A percentile compares a stretch with the other conserved stretches of the same genome.
phyloP scores from a whole-genome alignment of 2,329 filamentous ascomycete genomes.

The Polychaeton citri region DNA sequence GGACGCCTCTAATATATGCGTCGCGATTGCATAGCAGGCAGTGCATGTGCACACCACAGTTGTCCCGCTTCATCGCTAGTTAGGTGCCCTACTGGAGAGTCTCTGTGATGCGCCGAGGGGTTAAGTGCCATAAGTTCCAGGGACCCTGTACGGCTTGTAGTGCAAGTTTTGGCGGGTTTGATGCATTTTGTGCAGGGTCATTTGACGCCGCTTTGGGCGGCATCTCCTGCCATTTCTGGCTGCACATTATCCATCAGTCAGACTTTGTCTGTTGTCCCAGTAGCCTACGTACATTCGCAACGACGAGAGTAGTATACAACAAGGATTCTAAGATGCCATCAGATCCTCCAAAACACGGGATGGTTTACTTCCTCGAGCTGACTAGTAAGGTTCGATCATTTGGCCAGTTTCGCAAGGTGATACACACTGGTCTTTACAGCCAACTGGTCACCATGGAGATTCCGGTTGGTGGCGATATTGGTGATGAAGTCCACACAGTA shows the following conservation, averaged over 20 bases:
- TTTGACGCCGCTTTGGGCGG: neutral
- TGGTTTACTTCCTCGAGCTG: constrained; percentile 49
- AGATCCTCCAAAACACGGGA: constrained; percentile 29
- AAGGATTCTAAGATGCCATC: constrained; percentile 22
- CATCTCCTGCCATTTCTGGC: neutral
- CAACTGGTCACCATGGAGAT: constrained; percentile 54
- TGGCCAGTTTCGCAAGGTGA: constrained; percentile 45
- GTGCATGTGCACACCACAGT: neutral
- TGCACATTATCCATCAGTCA: neutral
- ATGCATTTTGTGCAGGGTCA: neutral
- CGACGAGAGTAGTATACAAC: constrained; percentile 12
- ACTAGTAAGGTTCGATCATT: constrained; percentile 42
- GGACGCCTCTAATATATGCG: neutral
- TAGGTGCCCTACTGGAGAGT: neutral
- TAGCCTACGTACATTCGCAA: too few relatives aligned
- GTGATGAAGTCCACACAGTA: constrained; percentile 53
- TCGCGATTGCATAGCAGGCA: neutral
- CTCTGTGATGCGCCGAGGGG: neutral
- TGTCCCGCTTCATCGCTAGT: neutral
- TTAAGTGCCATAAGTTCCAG: neutral
- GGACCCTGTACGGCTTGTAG: neutral
- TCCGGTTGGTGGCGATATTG: constrained; percentile 50
- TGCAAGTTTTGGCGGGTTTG: neutral
- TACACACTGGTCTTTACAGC: constrained; percentile 50
- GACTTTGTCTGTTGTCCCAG: too few relatives aligned